A percentile compares a stretch with the other conserved stretches of the same genome.
These are phyloP conservation scores for Diaporthe sp. DNA, from an alignment of 2,329 filamentous ascomycete genomes.

Conservation along the genomic window DNA sequence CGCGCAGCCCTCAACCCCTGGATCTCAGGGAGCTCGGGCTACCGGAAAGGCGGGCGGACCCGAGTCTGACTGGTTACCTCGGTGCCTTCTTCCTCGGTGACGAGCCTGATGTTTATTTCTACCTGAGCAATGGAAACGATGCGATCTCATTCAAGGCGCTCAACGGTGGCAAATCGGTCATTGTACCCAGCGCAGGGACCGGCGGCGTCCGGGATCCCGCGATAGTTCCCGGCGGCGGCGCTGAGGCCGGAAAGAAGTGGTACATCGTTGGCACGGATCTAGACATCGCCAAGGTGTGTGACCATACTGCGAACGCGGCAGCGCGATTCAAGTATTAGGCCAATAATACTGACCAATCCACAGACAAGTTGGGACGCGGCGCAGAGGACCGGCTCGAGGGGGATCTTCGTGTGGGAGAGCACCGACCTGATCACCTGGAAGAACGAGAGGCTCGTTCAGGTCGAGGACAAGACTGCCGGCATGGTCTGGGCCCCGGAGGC, in stretches of 20 bases:
- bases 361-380: slow-evolving; percentile 67
- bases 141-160: slow-evolving; percentile 62
- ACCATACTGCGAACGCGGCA: too few relatives aligned
- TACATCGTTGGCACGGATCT: slow-evolving; percentile 69
- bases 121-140: slow-evolving; percentile 66
- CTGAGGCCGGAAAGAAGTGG: slow-evolving; percentile 64
- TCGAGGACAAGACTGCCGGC: slow-evolving; percentile 66
- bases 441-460: slow-evolving; percentile 61
- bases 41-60: slow-evolving; percentile 50
- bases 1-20: slow-evolving; percentile 20
- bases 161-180: slow-evolving; percentile 62
- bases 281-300: slow-evolving; percentile 60
- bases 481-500: slow-evolving; percentile 73
- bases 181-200: slow-evolving; percentile 64
- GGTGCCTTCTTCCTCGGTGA: slow-evolving; percentile 68
- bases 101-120: slow-evolving; percentile 67
- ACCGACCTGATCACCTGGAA: slow-evolving; percentile 65
- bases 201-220: slow-evolving; percentile 66
- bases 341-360: slow-evolving; percentile 37
- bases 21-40: slow-evolving; percentile 42
- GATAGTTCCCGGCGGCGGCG: slow-evolving; percentile 61
- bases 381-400: slow-evolving; percentile 63
- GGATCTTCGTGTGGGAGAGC: slow-evolving; percentile 69
- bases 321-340: too few relatives aligned
- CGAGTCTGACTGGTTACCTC: slow-evolving; percentile 63